These are phyloP conservation scores for Boletus calvinii DNA, from an alignment of 1,284 basidiomycete genomes.

Conservation along the genomic window DNA sequence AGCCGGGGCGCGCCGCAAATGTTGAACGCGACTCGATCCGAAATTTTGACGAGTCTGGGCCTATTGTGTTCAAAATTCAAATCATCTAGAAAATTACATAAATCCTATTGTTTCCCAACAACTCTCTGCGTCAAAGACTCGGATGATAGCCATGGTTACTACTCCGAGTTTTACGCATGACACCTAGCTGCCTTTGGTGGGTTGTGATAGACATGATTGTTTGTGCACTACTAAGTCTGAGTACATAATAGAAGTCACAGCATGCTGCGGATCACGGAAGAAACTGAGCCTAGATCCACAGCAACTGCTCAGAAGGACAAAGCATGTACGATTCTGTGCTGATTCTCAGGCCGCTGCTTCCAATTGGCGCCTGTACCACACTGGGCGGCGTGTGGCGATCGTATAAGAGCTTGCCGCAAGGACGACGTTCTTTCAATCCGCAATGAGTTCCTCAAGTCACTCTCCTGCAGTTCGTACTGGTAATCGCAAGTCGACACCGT, in stretches of 20 bases:
- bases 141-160: no score
- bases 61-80: not conserved
- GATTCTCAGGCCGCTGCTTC: not conserved
- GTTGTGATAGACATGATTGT: not conserved
- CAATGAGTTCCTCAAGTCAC: slow-evolving; percentile 15
- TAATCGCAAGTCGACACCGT: slow-evolving; percentile 10
- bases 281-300: not conserved
- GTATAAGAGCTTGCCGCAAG: slow-evolving; percentile 2
- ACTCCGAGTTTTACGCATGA: not conserved
- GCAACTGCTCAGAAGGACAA: not conserved
- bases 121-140: no score
- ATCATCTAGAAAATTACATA: not conserved
- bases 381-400: not conserved
- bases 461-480: not conserved
- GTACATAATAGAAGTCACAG: not conserved
- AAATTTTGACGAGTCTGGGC: no score
- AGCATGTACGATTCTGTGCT: not conserved
- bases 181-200: not conserved
- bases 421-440: not conserved
- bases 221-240: not conserved
- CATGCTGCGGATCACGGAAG: not conserved
- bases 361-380: no score
- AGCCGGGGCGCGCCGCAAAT: no score
- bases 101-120: no score
- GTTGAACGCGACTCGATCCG: no score